Evolutionary conservation across 1,284 basidiomycete species (phyloP), one percentile per base, ranked within the genome.

Genomic region (Cryptococcus sp.): DNA sequence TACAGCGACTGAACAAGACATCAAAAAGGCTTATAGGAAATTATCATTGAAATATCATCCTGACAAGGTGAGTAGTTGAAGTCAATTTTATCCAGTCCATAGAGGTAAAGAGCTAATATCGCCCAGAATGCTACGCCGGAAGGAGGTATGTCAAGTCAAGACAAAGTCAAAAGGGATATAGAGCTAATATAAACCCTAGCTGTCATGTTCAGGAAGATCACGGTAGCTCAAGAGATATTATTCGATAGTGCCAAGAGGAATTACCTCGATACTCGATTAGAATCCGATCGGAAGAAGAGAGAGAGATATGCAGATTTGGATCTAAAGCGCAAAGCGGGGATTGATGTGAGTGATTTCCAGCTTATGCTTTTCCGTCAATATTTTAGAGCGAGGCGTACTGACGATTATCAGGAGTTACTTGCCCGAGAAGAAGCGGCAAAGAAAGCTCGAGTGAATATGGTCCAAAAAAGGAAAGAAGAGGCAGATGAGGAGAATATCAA

Each of bases 11-110:
- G 90, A 93, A 56, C 82, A 84, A 53, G 89, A 94, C 58, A 88
- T 96, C 60, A 83, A 86, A 62, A 87, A 84, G 8, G 89, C 91
- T 1, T 97, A 90, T 66, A 81, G 90, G 44, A 83, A 89, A 62
- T 80, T 84, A 43, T 92, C 89, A 4, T 80, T 91, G 58, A 91
- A 88, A 78, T 88, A 89, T 51, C 91, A 93, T 80, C 91, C 90
- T 15, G 90, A 93, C 75, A 84, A 87, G 70, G 88, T 86, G 65
- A 68, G 83, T 46, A 31, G 30, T 13, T 32, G 30, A 7, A 11
- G 7, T 23, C 46, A 31, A 46, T 6, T 5, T 4, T 35, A n/a
- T 5, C 30, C 36, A 15, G 48, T 15, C 33, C 34, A 35, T n/a
- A 32, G 48, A 49, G 47, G 30, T 49, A 42, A 43, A 15, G 10